Base-by-base conservation (phyloP, 2,329 filamentous ascomycete genomes). In the Piedraia hortae region DNA sequence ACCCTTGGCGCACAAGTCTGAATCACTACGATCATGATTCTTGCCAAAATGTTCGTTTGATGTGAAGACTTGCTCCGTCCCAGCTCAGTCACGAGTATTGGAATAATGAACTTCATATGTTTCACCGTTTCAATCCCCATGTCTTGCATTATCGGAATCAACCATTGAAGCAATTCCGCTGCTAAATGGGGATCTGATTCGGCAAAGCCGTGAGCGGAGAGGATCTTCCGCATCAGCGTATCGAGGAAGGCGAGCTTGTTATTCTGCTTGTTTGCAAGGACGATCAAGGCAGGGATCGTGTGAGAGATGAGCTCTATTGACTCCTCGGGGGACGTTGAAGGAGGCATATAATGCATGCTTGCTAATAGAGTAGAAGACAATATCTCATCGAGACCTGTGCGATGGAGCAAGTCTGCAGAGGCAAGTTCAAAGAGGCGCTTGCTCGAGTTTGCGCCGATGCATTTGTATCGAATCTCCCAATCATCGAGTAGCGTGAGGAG, bases 291-390 rank as follows among this genome's bases (percentile, higher is more conserved):
- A 5, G 56, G 51, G 31, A 78, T 88, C 1, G 70, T 63, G 4
- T 55, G 51, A 4, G 43, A 37, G 1, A 90, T 54, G 3, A 91
- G 47, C 2, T 38, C 35, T 2, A 71, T 37, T 3, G 72, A 72
- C 25, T 85, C 71, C 0, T 54, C 39, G 35, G 74, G 69, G 1
- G 72, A 64, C 0, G 75, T 90, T 18, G 89, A 49, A 7, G 56
- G 62, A 1, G 82, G 80, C 4, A 90, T 53, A 34, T 65, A 73
- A 5, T 69, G 54, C n/a, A 90, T 55, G 16, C 66, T 63, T 1
- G 75, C 72, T 31, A 67, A 56, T 2, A 75, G 45, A 3, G 66
- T 59, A 10, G 75, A 59, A 34, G 68, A 58, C 28, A 82, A 69
- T 12, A 82, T 57, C 8, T 54, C 46, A 11, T 56, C 58, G 5